phyloP scores from a whole-genome alignment of 192 early-diverging fungal species.

The Lobosporangium transversale region DNA sequence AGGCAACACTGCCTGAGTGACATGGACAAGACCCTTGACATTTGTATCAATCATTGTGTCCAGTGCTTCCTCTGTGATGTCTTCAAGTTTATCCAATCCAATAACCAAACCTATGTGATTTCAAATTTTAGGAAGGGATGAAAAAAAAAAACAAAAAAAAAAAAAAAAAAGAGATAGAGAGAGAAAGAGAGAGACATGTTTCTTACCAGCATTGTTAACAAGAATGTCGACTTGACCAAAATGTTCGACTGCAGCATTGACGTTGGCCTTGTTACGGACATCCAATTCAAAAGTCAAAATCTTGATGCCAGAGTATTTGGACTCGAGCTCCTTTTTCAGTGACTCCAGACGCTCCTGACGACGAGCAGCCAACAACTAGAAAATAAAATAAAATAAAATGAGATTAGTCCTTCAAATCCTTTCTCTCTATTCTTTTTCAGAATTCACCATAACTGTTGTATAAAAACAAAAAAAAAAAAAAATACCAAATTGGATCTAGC shows the following conservation, averaged over 20 bases:
- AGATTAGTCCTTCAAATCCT: neutral
- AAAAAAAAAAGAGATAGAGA: neutral
- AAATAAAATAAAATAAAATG: neutral
- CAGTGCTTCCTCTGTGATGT: constrained; percentile 65
- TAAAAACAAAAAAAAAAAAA: neutral
- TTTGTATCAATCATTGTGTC: constrained; percentile 89
- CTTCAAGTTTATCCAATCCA: constrained; percentile 74
- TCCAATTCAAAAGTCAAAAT: constrained; percentile 76
- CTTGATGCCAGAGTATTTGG: constrained; percentile 59
- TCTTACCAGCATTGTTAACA: constrained; percentile 87
- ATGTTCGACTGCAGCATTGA: constrained; percentile 64
- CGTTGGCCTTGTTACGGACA: constrained; percentile 70
- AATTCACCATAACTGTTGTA: neutral
- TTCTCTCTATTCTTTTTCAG: neutral
- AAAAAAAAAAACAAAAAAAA: constrained; percentile 1
- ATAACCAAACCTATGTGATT: constrained; percentile 66
- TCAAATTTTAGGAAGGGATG: too few species aligned
- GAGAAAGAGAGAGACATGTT: constrained; percentile 7
- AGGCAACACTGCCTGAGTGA: constrained; percentile 82
- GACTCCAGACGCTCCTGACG: constrained; percentile 71
- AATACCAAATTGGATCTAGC: constrained; percentile 66
- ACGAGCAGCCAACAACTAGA: constrained; percentile 70
- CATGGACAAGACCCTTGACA: constrained; percentile 86
- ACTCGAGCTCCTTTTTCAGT: constrained; percentile 62
- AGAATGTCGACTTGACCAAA: constrained; percentile 79